Percentiles rank a stretch among this genome's conserved stretches.
Conservation (phyloP, 768 basidiomycete species). For the Neoboletus subvelutipes region DNA sequence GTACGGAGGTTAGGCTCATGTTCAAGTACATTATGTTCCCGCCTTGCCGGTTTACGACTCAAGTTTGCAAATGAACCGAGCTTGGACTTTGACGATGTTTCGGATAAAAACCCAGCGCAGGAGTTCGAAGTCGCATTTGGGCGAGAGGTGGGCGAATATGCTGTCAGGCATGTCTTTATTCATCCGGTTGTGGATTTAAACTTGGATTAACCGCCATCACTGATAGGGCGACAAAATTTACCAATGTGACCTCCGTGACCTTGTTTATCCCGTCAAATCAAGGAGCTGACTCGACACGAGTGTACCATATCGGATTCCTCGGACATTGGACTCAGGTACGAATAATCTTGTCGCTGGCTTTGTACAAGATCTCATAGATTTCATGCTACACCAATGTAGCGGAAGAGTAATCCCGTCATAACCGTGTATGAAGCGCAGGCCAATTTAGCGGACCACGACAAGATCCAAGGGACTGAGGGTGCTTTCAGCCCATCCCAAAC, state of each 20-base stretch:
- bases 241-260: constrained; percentile 77
- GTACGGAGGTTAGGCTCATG: background rate
- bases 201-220: background rate
- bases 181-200: background rate
- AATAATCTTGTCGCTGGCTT: background rate
- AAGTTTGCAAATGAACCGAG: constrained; percentile 78
- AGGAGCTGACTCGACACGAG: constrained; percentile 70
- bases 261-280: constrained; percentile 79
- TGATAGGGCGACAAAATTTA: constrained; percentile 79
- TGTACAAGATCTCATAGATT: background rate
- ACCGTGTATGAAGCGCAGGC: constrained; percentile 89
- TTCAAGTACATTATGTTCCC: background rate
- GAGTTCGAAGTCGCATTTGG: constrained; percentile 69
- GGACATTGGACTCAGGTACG: constrained; percentile 80
- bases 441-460: constrained; percentile 84
- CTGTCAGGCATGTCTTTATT: constrained; percentile 59
- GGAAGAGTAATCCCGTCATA: constrained; percentile 74
- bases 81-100: constrained; percentile 78
- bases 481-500: constrained; percentile 48
- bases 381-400: constrained; percentile 45
- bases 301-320: constrained; percentile 86
- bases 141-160: constrained; percentile 81
- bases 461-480: constrained; percentile 77
- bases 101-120: constrained; percentile 62
- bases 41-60: background rate